Evolutionary conservation across 2,329 filamentous ascomycete species (phyloP), one percentile per base, ranked within the genome.

Genomic region (Cladosporium sp.): DNA sequence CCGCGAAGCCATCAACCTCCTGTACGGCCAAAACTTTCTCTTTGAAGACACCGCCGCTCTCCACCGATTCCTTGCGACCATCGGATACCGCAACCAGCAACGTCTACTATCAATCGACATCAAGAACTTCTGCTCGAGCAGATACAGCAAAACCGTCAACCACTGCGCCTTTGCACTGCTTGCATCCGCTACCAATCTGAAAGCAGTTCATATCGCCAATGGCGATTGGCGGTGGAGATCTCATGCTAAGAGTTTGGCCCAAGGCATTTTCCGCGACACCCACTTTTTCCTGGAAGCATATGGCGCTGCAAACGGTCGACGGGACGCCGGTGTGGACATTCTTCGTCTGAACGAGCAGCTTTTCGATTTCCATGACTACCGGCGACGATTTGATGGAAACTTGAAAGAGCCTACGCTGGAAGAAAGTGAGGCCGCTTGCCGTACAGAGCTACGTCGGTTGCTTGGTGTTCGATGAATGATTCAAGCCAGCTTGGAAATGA

Each of bases 281-380:
- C 60, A 64, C 55, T 59, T 60, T 51, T 70, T 70, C 47, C 59
- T 71, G 3, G 65, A 69, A 39, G 63, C 63, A 7, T 64, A 63
- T 36, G 66, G 61, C 3, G 47, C 59, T 17, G 63, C 62, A 7
- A 64, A 70, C 28, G 67, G 66, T 5, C 20, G 39, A 1, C 59
- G 51, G 22, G 66, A 67, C 19, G 67, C 67, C 3, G 67, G 63
- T 11, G 51, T 70, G 9, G 61, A 67, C 22, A 55, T 71, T 3
- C 34, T 71, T 9, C 42, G 63, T 45, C 36, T 70, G 9, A 54
- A 49, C 11, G 59, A 61, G 11, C n/a, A 36, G 52, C 61, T 64
- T 45, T 65, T 65, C 34, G 51, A 64, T 25, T 51, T n/a, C 14
- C 14, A 12, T 20, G 28, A 37, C 47, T 19, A 7, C 20, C 20